Conservation (phyloP, 73 alveolate species). For the Paramecium octaurelia region DNA sequence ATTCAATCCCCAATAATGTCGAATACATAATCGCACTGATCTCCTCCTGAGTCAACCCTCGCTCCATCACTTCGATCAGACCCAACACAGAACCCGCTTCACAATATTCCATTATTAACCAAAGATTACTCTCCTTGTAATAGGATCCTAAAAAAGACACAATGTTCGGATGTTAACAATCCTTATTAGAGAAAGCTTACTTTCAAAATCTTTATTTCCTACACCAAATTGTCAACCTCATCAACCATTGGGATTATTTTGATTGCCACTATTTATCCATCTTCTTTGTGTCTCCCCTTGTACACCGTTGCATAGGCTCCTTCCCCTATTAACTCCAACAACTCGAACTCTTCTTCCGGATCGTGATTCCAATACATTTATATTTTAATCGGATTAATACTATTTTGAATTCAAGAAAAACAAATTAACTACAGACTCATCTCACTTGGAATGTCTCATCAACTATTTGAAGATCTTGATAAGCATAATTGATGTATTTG, state of each 20-base stretch:
- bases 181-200: conserved; percentile 45
- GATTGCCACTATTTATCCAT: conserved; percentile 83
- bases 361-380: conserved; percentile 29
- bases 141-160: conserved; percentile 89
- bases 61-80: conserved; percentile 86
- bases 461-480: not conserved
- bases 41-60: conserved; percentile 84
- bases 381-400: not conserved
- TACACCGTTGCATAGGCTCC: conserved; percentile 65
- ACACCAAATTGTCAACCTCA: conserved; percentile 65
- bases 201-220: conserved; percentile 89
- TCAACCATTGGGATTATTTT: conserved; percentile 75
- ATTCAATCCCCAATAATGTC: conserved; percentile 93
- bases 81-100: conserved; percentile 94
- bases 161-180: conserved; percentile 89
- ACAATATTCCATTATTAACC: conserved; percentile 97
- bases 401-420: not conserved
- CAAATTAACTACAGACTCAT: not conserved
- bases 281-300: conserved; percentile 71
- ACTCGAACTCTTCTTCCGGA: conserved; percentile 43
- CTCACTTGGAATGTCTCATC: not conserved
- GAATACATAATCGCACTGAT: conserved; percentile 88
- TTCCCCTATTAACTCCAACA: conserved; percentile 43
- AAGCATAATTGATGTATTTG: not conserved
- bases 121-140: conserved; percentile 86